phyloP scores from a whole-genome alignment of 441 rosid species.

The Omphalea diandra region DNA sequence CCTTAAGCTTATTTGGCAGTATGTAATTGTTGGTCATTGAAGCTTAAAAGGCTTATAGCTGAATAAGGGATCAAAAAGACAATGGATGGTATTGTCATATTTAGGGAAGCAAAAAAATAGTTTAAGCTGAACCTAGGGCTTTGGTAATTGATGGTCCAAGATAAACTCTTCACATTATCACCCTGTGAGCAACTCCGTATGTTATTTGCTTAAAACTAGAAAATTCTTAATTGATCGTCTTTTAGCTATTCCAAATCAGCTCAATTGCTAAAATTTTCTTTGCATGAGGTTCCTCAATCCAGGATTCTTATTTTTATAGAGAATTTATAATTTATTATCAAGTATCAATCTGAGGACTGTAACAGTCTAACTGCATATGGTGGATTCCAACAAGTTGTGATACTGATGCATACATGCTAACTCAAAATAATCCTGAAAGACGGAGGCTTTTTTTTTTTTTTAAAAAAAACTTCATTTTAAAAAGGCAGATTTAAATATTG shows the following conservation, averaged over 20 bases:
- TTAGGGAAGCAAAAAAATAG: background rate
- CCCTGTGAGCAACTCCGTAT: background rate
- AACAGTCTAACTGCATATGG: background rate
- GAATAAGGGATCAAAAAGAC: background rate
- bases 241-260: background rate
- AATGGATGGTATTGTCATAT: background rate
- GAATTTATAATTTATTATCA: too few species aligned
- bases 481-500: too few species aligned
- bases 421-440: background rate
- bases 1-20: background rate
- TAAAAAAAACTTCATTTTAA: too few species aligned
- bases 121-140: background rate
- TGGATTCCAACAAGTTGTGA: background rate
- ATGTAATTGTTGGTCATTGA: background rate
- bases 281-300: background rate
- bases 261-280: background rate
- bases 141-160: background rate
- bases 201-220: background rate
- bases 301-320: too few species aligned
- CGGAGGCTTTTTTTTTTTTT: background rate
- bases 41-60: background rate
- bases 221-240: background rate
- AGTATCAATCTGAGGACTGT: background rate
- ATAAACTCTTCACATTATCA: background rate
- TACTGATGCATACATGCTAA: background rate